Evolutionary conservation across 257 asterid species (phyloP), one percentile per base, ranked within the genome.

Genomic region (Solanum tacnaense): DNA sequence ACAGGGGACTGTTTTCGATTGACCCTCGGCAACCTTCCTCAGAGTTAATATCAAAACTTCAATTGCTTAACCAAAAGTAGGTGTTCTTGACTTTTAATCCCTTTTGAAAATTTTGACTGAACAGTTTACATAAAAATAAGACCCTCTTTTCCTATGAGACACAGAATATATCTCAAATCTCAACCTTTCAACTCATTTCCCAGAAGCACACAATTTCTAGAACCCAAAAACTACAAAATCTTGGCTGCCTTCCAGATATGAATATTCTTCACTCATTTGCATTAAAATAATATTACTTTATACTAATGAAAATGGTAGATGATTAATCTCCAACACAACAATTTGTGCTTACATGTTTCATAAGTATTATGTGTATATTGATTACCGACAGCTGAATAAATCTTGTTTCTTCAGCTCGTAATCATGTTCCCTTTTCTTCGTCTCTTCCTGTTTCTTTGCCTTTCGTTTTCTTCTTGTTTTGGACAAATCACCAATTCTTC

Each of bases 401-500:
- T 46, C 18, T 4, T 79, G 35, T 79, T 79, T 29, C 15, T n/a
- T 25, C 4, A 18, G 0, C 46, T 32, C 31, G 1, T 56, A 6
- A 81, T 29, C 44, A 82, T 82, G 85, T 82, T 82, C 13, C 20
- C 41, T 5, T 6, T 82, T 10, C 41, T 49, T 18, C 70, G 21
- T 49, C 12, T 82, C 41, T 18, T 82, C 18, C 3, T 82, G 11
- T 82, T 82, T 82, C 41, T 82, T 5, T n/a, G 34, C 39, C 32
- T 82, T 18, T 49, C 85, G 21, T 82, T 49, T 27, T 3, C 44
- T 27, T 29, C 70, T 18, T 16, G 85, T 9, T 3, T 49, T 81
- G 85, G 41, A 3, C 62, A 41, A 95, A 44, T 0, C 16, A 7
- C 92, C 81, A 89, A 85, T 90, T 89, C 84, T 84, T 86, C 84